Conservation (phyloP, 495 filamentous ascomycete species). For the Sporormia fimetaria region DNA sequence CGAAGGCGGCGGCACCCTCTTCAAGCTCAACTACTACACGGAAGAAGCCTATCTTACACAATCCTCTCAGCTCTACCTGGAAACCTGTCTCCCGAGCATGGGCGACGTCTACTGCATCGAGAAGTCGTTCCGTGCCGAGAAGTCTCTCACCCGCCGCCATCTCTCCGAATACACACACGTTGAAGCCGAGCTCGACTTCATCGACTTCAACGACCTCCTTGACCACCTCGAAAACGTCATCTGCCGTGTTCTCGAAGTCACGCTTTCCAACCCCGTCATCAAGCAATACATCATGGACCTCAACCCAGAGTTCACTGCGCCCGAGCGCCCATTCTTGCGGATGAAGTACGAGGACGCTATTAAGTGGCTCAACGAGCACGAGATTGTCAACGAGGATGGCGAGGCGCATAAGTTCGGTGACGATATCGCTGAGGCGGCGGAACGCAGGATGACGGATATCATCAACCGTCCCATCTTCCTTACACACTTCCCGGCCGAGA, state of each 20-base stretch:
- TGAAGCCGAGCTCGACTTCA: constrained; percentile 94
- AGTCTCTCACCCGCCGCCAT: constrained; percentile 87
- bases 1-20: constrained; percentile 89
- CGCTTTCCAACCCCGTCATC: constrained; percentile 59
- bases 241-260: constrained; percentile 68
- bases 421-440: constrained; percentile 96
- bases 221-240: constrained; percentile 81
- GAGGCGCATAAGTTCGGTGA: constrained; percentile 85
- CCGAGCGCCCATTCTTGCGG: constrained; percentile 77
- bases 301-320: constrained; percentile 78
- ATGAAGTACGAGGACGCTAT: constrained; percentile 96
- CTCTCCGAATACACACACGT: constrained; percentile 95
- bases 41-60: constrained; percentile 92
- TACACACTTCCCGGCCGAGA: constrained; percentile 91
- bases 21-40: constrained; percentile 89
- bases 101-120: constrained; percentile 96
- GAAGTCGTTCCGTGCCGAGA: constrained; percentile 97
- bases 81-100: constrained; percentile 81
- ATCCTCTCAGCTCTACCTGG: constrained; percentile 94
- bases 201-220: constrained; percentile 87
- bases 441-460: constrained; percentile 91
- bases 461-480: constrained; percentile 94
- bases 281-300: constrained; percentile 62
- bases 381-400: constrained; percentile 87
- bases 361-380: constrained; percentile 76